Percentiles rank a stretch among this genome's conserved stretches.
phyloP scores from a whole-genome alignment of 2,329 filamentous ascomycete species.

The Colletotrichum melonis region DNA sequence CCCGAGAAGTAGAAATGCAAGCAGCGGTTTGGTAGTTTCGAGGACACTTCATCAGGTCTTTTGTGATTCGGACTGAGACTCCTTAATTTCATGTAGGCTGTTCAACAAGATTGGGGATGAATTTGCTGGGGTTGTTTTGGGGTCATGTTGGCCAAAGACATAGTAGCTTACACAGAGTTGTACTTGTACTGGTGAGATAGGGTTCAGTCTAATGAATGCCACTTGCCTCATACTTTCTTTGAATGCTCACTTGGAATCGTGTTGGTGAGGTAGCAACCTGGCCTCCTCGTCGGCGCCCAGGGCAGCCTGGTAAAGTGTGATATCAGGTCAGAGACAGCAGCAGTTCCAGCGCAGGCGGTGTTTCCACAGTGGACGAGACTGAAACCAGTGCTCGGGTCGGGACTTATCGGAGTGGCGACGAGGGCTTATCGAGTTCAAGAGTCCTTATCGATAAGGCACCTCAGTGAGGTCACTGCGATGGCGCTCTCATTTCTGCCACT shows the following conservation, averaged over 20 bases:
- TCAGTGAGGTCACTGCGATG: constrained; percentile 27
- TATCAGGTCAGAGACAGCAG: neutral
- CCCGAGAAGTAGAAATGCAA: constrained; percentile 5
- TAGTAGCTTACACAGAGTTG: constrained; percentile 15
- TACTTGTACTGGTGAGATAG: constrained; percentile 22
- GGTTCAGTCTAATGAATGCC: constrained; percentile 22
- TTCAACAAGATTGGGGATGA: neutral
- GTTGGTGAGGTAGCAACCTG: neutral
- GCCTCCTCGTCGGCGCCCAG: neutral
- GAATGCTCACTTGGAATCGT: neutral
- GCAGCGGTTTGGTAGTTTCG: too few relatives aligned
- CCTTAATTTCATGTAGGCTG: neutral
- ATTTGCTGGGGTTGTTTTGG: constrained; percentile 2
- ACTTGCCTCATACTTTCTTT: constrained; percentile 13
- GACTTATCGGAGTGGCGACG: constrained; percentile 32
- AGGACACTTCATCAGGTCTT: too few relatives aligned
- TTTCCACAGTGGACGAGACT: constrained; percentile 20
- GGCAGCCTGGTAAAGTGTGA: neutral
- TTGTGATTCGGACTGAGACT: neutral
- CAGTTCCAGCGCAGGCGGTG: neutral
- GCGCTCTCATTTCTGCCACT: constrained; percentile 30
- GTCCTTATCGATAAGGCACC: constrained; percentile 28
- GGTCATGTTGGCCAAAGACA: neutral
- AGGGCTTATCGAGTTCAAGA: neutral
- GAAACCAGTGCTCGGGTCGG: constrained; percentile 14